These are phyloP conservation scores for Nicotiana benthamiana DNA, from an alignment of 257 asterid genomes.

Conservation along the genomic window DNA sequence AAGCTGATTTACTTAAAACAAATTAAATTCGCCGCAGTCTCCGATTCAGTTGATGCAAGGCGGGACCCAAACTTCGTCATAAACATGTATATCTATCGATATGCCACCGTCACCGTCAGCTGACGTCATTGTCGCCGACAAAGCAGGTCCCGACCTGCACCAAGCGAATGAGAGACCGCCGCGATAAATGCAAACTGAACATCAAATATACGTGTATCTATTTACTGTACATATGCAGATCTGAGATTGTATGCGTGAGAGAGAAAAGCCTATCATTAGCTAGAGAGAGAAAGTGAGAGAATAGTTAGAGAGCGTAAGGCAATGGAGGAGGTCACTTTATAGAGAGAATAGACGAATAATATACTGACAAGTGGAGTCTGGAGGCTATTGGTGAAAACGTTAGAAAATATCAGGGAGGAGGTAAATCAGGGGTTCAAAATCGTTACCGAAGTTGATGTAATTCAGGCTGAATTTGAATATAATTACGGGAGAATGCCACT, in stretches of 20 bases:
- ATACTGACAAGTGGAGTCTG: background rate
- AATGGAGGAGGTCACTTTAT: background rate
- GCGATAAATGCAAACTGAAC: background rate
- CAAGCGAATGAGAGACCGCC: constrained; percentile 7
- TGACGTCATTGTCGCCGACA: background rate
- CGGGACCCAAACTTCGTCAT: background rate
- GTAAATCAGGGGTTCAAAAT: background rate
- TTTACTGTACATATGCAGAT: background rate
- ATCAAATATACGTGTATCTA: background rate
- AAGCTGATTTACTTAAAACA: background rate
- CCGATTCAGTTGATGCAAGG: constrained; percentile 11
- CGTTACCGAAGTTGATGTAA: background rate
- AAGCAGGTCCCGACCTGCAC: constrained; percentile 11
- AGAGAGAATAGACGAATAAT: background rate
- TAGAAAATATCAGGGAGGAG: background rate
- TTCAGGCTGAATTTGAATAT: background rate
- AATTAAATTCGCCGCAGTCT: background rate
- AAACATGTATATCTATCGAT: background rate
- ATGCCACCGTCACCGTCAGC: background rate
- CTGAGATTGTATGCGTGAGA: background rate
- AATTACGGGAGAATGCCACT: background rate
- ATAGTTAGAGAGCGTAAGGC: background rate
- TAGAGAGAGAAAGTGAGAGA: constrained; percentile 3
- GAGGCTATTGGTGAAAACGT: background rate
- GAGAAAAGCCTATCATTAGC: background rate